These are phyloP conservation scores for Penicillium mononematosum DNA, from an alignment of 495 filamentous ascomycete genomes.

Conservation along the genomic window DNA sequence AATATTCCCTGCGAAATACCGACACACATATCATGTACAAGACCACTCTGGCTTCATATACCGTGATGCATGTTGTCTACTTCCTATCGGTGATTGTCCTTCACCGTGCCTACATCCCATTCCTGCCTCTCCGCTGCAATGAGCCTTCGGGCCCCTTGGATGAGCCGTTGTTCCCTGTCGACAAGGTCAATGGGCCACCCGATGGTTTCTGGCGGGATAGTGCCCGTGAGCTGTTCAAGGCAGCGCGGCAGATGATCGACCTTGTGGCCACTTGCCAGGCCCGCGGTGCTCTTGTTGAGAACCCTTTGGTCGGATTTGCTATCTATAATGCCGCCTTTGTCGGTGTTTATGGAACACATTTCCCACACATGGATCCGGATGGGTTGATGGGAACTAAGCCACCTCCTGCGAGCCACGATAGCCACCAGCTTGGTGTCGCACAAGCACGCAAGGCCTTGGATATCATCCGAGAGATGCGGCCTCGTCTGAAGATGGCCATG, in stretches of 20 bases:
- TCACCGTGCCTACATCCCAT: slow-evolving; percentile 79
- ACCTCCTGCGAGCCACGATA: slow-evolving; percentile 27
- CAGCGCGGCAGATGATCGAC: slow-evolving; percentile 72
- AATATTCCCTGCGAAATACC: slow-evolving; percentile 72
- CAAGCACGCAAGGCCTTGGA: slow-evolving; percentile 53
- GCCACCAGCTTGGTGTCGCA: slow-evolving; percentile 31
- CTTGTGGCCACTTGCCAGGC: slow-evolving; percentile 72
- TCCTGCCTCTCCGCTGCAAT: slow-evolving; percentile 69
- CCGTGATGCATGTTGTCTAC: slow-evolving; percentile 74
- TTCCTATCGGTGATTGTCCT: slow-evolving; percentile 75
- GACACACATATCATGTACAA: slow-evolving; percentile 76
- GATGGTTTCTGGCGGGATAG: slow-evolving; percentile 72
- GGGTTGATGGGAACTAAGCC: slow-evolving; percentile 51
- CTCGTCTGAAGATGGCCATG: slow-evolving; percentile 65
- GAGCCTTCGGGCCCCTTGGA: slow-evolving; percentile 73
- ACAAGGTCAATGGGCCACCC: slow-evolving; percentile 47
- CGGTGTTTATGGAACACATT: slow-evolving; percentile 68
- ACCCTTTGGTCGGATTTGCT: slow-evolving; percentile 75
- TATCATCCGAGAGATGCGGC: slow-evolving; percentile 61
- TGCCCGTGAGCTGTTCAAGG: slow-evolving; percentile 69
- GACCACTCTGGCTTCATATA: slow-evolving; percentile 67
- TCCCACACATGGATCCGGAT: slow-evolving; percentile 74
- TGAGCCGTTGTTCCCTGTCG: slow-evolving; percentile 59
- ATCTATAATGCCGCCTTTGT: slow-evolving; percentile 77
- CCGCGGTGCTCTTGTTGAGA: slow-evolving; percentile 69